phyloP scores from a whole-genome alignment of 2,329 filamentous ascomycete genomes.

The Magnaporthales sp. region DNA sequence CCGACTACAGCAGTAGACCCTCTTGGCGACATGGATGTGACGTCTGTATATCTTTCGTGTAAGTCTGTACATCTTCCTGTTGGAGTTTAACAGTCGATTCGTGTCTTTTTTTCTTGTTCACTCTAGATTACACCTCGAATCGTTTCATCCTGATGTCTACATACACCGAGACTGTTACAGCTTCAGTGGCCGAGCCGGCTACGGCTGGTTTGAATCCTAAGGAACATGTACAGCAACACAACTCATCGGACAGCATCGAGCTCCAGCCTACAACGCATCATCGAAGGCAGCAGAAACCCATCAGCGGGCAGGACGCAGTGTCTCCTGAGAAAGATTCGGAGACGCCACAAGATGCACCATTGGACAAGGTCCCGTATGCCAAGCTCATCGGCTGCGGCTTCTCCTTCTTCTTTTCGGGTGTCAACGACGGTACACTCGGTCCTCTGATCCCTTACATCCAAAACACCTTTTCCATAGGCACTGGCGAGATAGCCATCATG shows the following conservation, averaged over 20 bases:
- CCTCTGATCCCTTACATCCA: constrained; percentile 52
- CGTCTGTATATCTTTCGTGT: not conserved
- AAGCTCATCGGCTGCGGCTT: constrained; percentile 42
- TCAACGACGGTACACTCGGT: constrained; percentile 57
- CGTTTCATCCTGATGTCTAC: not conserved
- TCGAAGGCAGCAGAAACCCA: not conserved
- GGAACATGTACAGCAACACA: not conserved
- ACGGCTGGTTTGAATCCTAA: not conserved
- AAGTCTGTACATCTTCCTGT: not conserved
- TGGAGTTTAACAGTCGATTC: not conserved
- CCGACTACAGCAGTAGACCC: not conserved
- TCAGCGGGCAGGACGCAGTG: not conserved
- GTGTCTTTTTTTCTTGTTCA: no score
- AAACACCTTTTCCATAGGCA: constrained; percentile 12
- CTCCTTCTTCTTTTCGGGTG: constrained; percentile 57
- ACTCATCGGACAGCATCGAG: not conserved
- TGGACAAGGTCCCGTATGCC: not conserved
- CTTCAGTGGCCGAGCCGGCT: not conserved
- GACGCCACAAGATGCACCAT: not conserved
- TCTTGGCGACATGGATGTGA: not conserved
- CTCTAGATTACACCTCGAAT: no score
- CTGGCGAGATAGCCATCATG: constrained; percentile 25
- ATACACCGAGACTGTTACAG: not conserved
- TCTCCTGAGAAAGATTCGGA: not conserved
- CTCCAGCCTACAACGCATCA: not conserved